Base-by-base conservation (phyloP, 768 basidiomycete genomes). In the Mycena amicta region DNA sequence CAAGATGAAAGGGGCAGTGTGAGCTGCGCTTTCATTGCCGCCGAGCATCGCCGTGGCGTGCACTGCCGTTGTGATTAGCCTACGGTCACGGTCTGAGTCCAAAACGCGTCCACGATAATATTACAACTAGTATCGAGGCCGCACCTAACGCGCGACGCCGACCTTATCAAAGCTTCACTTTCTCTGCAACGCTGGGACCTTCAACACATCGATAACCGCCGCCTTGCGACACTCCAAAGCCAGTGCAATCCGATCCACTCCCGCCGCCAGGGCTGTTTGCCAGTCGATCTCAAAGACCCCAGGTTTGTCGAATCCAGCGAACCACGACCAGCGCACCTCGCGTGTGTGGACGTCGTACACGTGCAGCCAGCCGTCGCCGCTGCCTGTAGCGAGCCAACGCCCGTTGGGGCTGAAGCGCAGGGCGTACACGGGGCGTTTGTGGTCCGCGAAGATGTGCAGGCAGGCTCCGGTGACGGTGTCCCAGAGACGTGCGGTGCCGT, bases 401-500 rank as follows among this genome's bases (percentile, higher is more conserved):
- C 92, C 90, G 50, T 85, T 80, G 0, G 92, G 91, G 66, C 88
- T 89, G 71, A 93, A 93, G 4, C 84, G 74, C 28, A 94, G 67
- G 1, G 89, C 82, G 70, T 88, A 95, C 33, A 94, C 83, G 23
- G 87, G 82, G 29, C 83, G 81, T 61, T 75, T 83, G 72, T 93
- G 90, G 61, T 92, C 89, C 5, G 72, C 70, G 67, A 96, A 88
- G 20, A 86, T 77, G 59, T 85, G 80, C 30, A 92, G 70, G 68
- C 93, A 95, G 43, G 84, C 80, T 27, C 92, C 92, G 0, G 88
- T 88, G 45, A 82, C 80, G 3, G 87, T 83, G 71, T 95, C 89
- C 93, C 93, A 96, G 28, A 96, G 63, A 40, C 91, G 84, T 4
- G 89, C 83, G 1, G 92, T 90, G 15, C 78, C 76, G 67, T 96